Base-by-base conservation (phyloP, 352 stramenopile genomes). In the Phytophthora constricta region DNA sequence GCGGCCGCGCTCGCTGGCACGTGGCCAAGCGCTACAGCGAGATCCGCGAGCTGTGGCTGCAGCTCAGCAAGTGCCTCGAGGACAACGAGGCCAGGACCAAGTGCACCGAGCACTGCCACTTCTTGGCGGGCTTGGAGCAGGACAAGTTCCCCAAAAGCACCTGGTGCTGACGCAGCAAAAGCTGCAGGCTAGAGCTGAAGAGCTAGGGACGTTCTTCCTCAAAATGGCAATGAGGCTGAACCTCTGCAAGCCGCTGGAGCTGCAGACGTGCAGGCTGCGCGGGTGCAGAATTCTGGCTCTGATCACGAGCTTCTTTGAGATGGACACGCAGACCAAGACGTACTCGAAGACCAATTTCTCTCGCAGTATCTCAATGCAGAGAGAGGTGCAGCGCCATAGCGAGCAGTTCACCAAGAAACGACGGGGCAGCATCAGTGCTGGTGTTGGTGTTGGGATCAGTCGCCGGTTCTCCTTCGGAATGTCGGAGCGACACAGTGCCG, bases 121-220 rank as follows among this genome's bases (percentile, higher is more conserved):
- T 91, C 50, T 70, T 92, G 23, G 76, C 74, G 3, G 84, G 84
- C 9, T 69, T 89, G 16, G 82, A 92, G 55, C 68, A 72, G 52
- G 81, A 91, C 75, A 90, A 90, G 64, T 92, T 92, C 65, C 84
- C 84, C 16, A 91, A 90, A 91, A 88, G 65, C 78, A 83, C 39
- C 51, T 92, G 27, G 53, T 91, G 33, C 76, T 91, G 56, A 91
- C 82, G n/a, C 79, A 85, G 51, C 83, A 79, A 51, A 83, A 77
- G 59, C 71, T 92, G 26, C 80, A 91, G 37, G 66, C 70, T 19
- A 76, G 79, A 16, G 79, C 79, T 2, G 72, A 72, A 11, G 76
- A 86, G n/a, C 65, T 92, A 10, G 77, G 91, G 39, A 69, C 70
- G n/a, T 85, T 90, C 57, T 89, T 92, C 42, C 70, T 86, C 42